phyloP scores from a whole-genome alignment of 768 basidiomycete genomes.

The Amanita polypyramis region DNA sequence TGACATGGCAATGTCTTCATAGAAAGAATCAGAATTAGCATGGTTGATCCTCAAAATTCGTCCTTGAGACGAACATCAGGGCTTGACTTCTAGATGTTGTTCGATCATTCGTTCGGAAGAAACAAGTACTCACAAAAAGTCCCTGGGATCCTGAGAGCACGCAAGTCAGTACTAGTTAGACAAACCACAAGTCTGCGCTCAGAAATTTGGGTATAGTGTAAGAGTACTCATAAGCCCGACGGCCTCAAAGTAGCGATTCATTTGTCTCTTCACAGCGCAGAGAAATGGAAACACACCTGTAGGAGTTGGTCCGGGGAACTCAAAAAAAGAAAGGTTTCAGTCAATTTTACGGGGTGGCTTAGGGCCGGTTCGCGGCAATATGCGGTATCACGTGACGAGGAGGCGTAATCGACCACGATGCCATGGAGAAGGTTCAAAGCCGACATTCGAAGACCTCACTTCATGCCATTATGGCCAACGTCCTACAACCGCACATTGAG shows the following conservation, averaged over 20 bases:
- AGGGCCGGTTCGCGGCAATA: constrained; percentile 23
- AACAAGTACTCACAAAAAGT: constrained; percentile 19
- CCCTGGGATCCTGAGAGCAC: constrained; percentile 6
- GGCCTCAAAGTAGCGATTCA: constrained; percentile 89
- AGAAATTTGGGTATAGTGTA: constrained; percentile 88
- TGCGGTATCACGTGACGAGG: constrained; percentile 1
- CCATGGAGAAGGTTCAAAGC: background rate
- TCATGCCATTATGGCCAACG: constrained; percentile 52
- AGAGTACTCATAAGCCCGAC: constrained; percentile 47
- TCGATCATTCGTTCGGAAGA: constrained; percentile 37
- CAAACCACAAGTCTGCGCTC: constrained; percentile 30
- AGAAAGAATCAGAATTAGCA: constrained; percentile 73
- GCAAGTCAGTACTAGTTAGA: constrained; percentile 9
- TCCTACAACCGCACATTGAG: constrained; percentile 54
- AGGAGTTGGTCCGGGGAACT: constrained; percentile 9
- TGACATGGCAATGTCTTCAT: background rate
- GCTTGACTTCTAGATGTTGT: constrained; percentile 83
- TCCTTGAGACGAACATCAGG: constrained; percentile 69
- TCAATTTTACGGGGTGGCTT: constrained; percentile 12
- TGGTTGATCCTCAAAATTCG: constrained; percentile 68
- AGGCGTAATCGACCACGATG: constrained; percentile 3
- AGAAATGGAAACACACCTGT: constrained; percentile 22
- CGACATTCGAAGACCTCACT: constrained; percentile 10
- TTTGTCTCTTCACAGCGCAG: constrained; percentile 48
- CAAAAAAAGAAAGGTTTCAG: constrained; percentile 9